Conservation (phyloP, 257 asterid genomes). For the Petunia secreta region DNA sequence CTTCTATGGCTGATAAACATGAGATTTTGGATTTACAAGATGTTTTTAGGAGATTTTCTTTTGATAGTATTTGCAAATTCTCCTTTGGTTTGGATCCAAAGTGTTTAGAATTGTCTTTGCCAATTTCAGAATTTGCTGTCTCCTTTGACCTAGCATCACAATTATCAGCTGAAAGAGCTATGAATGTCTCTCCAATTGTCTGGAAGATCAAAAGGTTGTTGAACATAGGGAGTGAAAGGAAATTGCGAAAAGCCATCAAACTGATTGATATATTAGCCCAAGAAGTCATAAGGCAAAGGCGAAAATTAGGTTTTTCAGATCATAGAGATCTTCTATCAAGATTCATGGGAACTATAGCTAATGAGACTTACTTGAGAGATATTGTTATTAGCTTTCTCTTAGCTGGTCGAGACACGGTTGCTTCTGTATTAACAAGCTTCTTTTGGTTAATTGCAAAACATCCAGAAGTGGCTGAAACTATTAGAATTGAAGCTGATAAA, state of each 20-base stretch:
- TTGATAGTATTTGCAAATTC: slow-evolving; percentile 50
- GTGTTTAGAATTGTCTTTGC: slow-evolving; percentile 42
- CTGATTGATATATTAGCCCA: slow-evolving; percentile 39
- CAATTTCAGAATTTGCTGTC: slow-evolving; percentile 44
- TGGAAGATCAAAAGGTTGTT: slow-evolving; percentile 46
- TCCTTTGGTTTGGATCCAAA: slow-evolving; percentile 56
- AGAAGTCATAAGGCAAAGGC: slow-evolving; percentile 42
- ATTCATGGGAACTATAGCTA: slow-evolving; percentile 37
- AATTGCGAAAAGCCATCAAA: slow-evolving; percentile 34
- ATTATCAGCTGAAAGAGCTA: slow-evolving; percentile 52
- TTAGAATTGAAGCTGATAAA: slow-evolving; percentile 39
- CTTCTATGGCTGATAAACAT: neutral
- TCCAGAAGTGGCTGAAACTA: slow-evolving; percentile 35
- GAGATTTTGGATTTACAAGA: slow-evolving; percentile 48
- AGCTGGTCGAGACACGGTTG: slow-evolving; percentile 51
- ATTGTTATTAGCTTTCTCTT: slow-evolving; percentile 47
- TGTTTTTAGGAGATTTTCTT: slow-evolving; percentile 46
- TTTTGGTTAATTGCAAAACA: slow-evolving; percentile 41
- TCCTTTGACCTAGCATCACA: slow-evolving; percentile 48
- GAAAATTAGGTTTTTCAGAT: slow-evolving; percentile 37
- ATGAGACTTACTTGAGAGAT: slow-evolving; percentile 45
- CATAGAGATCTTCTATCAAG: slow-evolving; percentile 43
- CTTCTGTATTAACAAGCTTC: slow-evolving; percentile 50
- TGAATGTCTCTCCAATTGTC: slow-evolving; percentile 39
- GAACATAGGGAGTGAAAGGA: slow-evolving; percentile 45